Evolutionary conservation across 371 early-diverging fungal genomes (phyloP).

Genomic region (Apophysomyces variabilis): DNA sequence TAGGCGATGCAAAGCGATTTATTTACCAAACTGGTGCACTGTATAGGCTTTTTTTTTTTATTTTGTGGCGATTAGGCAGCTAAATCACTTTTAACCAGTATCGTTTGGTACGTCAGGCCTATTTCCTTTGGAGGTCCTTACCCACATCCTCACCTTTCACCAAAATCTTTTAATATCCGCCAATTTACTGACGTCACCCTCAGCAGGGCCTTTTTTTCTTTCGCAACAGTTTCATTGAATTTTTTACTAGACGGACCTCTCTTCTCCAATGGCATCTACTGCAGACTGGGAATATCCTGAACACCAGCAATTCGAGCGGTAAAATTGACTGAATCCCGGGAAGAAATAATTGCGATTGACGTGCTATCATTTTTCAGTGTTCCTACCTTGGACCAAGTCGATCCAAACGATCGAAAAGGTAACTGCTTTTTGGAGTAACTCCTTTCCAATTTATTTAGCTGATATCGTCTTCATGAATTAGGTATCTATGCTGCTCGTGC

Average conservation of each 20-base stretch:
- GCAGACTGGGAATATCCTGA: slow-evolving; percentile 57
- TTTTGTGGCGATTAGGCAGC: too few species aligned
- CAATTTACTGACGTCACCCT: too few species aligned
- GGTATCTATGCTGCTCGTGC: slow-evolving; percentile 77
- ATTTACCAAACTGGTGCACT: too few species aligned
- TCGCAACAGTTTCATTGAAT: background rate
- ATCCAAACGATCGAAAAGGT: slow-evolving; percentile 54
- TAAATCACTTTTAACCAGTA: too few species aligned
- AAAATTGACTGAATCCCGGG: slow-evolving; percentile 1
- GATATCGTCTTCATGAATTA: slow-evolving; percentile 26
- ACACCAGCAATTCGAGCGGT: slow-evolving; percentile 56
- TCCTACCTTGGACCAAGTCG: slow-evolving; percentile 53
- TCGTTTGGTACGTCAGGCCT: too few species aligned
- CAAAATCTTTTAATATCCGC: too few species aligned
- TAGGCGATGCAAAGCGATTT: too few species aligned
- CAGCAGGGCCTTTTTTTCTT: background rate
- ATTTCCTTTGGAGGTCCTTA: too few species aligned
- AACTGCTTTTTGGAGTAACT: slow-evolving; percentile 2
- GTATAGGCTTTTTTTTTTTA: too few species aligned
- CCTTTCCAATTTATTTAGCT: slow-evolving; percentile 3
- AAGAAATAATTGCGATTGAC: background rate
- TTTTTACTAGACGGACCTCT: background rate
- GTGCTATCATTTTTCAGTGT: slow-evolving; percentile 28
- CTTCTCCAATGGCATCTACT: slow-evolving; percentile 23
- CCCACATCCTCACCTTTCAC: too few species aligned